Percentiles rank a stretch among this genome's conserved stretches.
Evolutionary conservation across 768 basidiomycete genomes (phyloP).

Genomic region (Xerocomellus chrysenteron): DNA sequence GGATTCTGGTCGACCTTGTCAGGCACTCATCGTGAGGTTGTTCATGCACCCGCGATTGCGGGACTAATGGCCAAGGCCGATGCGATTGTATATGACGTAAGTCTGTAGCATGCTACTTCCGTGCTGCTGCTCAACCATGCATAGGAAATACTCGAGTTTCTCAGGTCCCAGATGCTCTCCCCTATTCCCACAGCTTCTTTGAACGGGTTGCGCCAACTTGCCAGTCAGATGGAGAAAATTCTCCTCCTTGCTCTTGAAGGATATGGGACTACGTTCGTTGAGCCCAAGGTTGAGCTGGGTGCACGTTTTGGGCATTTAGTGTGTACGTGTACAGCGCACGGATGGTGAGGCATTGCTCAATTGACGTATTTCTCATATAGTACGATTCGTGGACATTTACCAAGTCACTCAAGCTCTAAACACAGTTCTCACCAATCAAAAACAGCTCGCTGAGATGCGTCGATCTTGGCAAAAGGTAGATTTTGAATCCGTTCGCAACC

Average conservation of each 20-base stretch:
- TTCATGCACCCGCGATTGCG: conserved; percentile 85
- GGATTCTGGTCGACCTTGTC: conserved; percentile 80
- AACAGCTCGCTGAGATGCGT: conserved; percentile 83
- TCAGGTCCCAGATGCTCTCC: conserved; percentile 82
- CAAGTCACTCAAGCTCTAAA: conserved; percentile 88
- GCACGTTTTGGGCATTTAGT: conserved; percentile 90
- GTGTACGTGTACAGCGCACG: conserved; percentile 49
- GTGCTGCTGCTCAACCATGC: conserved; percentile 20
- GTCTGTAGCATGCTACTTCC: conserved; percentile 32
- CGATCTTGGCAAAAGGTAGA: conserved; percentile 86
- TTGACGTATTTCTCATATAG: conserved; percentile 38
- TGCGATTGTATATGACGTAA: conserved; percentile 86
- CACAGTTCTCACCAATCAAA: conserved; percentile 85
- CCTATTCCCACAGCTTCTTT: conserved; percentile 68
- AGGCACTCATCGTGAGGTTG: conserved; percentile 80
- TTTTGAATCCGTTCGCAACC: conserved; percentile 88
- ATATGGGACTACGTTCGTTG: conserved; percentile 87
- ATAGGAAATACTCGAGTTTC: conserved; percentile 83
- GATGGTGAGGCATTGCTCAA: background rate
- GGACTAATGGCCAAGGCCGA: conserved; percentile 88
- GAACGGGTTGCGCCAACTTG: conserved; percentile 72
- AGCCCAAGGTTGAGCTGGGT: conserved; percentile 87
- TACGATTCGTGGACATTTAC: conserved; percentile 89
- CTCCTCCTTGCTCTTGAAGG: conserved; percentile 75
- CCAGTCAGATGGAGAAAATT: conserved; percentile 91